Evolutionary conservation across 768 basidiomycete species (phyloP).

Genomic region (Agaricus blazei): DNA sequence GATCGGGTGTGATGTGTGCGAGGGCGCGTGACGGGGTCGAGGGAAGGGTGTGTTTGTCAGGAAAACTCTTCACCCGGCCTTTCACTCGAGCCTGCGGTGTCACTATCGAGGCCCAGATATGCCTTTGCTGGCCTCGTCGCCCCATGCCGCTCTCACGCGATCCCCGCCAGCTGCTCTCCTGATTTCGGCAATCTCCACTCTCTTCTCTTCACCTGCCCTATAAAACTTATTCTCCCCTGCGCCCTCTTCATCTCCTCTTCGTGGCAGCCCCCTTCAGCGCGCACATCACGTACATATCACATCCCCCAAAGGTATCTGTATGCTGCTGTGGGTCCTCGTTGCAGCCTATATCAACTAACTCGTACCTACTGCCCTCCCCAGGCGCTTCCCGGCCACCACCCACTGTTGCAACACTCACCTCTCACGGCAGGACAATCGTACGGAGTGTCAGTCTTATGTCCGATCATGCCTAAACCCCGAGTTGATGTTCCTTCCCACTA

Average conservation of each 20-base stretch:
- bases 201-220: constrained; percentile 9
- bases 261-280: background rate
- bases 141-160: background rate
- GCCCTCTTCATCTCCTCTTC: background rate
- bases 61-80: background rate
- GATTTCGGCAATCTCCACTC: no score
- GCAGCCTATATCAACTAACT: constrained; percentile 29
- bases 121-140: background rate
- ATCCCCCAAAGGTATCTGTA: constrained; percentile 27
- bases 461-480: background rate
- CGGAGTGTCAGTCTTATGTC: background rate
- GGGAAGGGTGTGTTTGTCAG: background rate
- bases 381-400: background rate
- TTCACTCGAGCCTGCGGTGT: background rate
- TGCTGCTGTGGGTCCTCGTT: constrained; percentile 29
- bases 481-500: constrained; percentile 3
- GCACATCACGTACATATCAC: background rate
- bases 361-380: constrained; percentile 18
- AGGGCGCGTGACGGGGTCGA: background rate
- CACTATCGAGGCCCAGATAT: background rate
- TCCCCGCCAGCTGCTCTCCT: background rate
- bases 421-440: background rate
- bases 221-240: constrained; percentile 6
- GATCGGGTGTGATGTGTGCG: background rate
- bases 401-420: background rate